Base-by-base conservation (phyloP, 305 asterid genomes). In the Galium porrigens region DNA sequence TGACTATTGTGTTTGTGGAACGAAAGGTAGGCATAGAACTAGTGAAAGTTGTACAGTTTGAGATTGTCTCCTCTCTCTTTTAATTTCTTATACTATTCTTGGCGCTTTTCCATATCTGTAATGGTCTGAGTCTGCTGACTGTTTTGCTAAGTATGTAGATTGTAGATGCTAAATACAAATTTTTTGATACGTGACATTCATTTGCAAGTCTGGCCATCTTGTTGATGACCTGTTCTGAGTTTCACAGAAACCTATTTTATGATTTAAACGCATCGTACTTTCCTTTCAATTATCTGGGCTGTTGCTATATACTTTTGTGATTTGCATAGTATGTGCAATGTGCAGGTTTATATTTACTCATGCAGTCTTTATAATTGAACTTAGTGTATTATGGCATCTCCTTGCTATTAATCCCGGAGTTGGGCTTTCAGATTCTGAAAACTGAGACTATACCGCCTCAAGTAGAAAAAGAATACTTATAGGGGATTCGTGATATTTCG, bases 1-100 rank as follows among this genome's bases (percentile, higher is more conserved):
- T 89, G 87, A 85, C 97, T 73, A 87, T 89, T 70, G 95, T 89
- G 65, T 89, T 89, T 81, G 97, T 89, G 72, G 97, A 89, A 76
- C 81, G 97, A 56, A 89, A 89, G 95, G 97, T 89, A 46, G 52
- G 52, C 20, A 1, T n/a, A 80, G 73, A 61, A 51, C 15, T 67
- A 56, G 58, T 59, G 58, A 30, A 65, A 58, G 63, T 54, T 59
- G 33, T 59, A 34, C 41, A 10, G 59, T 49, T 65, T 56, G 9
- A 34, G 20, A 36, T 57, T 29, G 18, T 30, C 12, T 22, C 18
- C 14, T 25, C 30, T 10, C 48, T 42, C 49, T 46, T 66, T 37
- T 6, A 11, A 27, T 49, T 29, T 15, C 34, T 17, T 52, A 52
- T 22, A 14, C 48, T 34, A 1, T 25, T 37, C 51, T 67, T 58